These are phyloP conservation scores for Lodderomyces metapsilosis DNA, from an alignment of 1,139 yeast genomes.

Conservation along the genomic window DNA sequence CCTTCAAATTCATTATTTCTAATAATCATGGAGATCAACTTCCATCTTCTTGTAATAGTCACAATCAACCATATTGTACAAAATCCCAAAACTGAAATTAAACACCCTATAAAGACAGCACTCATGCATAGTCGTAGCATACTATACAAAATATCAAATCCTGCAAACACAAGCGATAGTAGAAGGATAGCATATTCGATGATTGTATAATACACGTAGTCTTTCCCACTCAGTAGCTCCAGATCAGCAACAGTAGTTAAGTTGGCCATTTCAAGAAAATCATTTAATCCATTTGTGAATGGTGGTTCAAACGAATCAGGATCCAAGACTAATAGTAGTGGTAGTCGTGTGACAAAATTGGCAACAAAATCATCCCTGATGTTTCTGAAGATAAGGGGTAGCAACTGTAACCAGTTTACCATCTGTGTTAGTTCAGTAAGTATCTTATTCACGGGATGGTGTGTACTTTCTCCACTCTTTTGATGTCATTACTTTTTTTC, in stretches of 20 bases:
- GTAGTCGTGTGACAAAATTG: constrained; percentile 18
- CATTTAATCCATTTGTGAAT: constrained; percentile 22
- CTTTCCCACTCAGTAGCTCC: background rate
- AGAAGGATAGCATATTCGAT: constrained; percentile 5
- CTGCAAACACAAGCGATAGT: constrained; percentile 17
- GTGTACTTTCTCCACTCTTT: no score
- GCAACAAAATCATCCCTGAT: constrained; percentile 17
- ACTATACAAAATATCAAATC: constrained; percentile 21
- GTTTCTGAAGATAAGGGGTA: constrained; percentile 11
- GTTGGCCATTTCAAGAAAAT: constrained; percentile 10
- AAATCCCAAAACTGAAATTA: constrained; percentile 12
- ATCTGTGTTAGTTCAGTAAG: background rate
- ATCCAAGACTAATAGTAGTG: constrained; percentile 20
- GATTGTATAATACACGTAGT: constrained; percentile 8
- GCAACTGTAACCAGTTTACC: constrained; percentile 9
- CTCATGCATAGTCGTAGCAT: constrained; percentile 19
- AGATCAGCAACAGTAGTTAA: background rate
- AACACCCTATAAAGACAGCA: constrained; percentile 17
- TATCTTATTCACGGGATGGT: no score
- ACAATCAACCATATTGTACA: constrained; percentile 15
- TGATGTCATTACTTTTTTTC: no score
- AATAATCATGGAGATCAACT: constrained; percentile 12
- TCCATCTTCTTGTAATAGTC: constrained; percentile 16
- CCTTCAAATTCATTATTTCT: constrained; percentile 13
- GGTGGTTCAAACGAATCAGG: constrained; percentile 33